Percentiles rank a stretch among this genome's conserved stretches.
Evolutionary conservation across 1,139 yeast species (phyloP).

Genomic region (Groenewaldozyma auringiensis): DNA sequence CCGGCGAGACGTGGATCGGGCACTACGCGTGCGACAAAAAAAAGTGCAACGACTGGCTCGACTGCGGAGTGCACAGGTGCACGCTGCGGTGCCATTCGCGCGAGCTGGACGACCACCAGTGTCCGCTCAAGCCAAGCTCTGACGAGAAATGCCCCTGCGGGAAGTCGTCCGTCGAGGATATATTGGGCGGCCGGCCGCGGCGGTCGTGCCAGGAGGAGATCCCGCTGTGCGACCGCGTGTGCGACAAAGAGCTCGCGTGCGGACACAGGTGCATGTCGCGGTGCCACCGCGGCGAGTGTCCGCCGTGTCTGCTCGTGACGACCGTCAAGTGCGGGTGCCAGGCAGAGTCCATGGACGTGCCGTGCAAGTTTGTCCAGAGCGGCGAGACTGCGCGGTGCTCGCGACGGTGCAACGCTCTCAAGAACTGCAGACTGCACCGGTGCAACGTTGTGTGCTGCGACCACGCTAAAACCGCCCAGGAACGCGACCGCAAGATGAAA

Average conservation of each 20-base stretch:
- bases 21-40: slow-evolving; percentile 47
- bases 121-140: slow-evolving; percentile 56
- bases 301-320: slow-evolving; percentile 46
- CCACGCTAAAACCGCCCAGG: slow-evolving; percentile 54
- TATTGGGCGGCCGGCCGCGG: slow-evolving; percentile 40
- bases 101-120: slow-evolving; percentile 36
- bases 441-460: slow-evolving; percentile 66
- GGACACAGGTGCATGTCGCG: slow-evolving; percentile 61
- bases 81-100: slow-evolving; percentile 52
- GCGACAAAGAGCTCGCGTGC: slow-evolving; percentile 58
- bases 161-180: slow-evolving; percentile 35
- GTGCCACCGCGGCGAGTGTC: slow-evolving; percentile 76
- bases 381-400: slow-evolving; percentile 55
- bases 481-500: slow-evolving; percentile 51
- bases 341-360: slow-evolving; percentile 45
- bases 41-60: slow-evolving; percentile 44
- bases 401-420: slow-evolving; percentile 67
- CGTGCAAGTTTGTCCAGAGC: slow-evolving; percentile 50
- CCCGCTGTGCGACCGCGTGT: slow-evolving; percentile 60
- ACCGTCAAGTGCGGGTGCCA: slow-evolving; percentile 48
- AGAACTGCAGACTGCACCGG: slow-evolving; percentile 76
- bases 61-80: slow-evolving; percentile 65
- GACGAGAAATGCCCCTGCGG: slow-evolving; percentile 76
- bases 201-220: slow-evolving; percentile 53
- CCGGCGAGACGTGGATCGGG: slow-evolving; percentile 49